Evolutionary conservation across 352 stramenopile genomes (phyloP).

Genomic region (Phytophthora macrochlamydospora): DNA sequence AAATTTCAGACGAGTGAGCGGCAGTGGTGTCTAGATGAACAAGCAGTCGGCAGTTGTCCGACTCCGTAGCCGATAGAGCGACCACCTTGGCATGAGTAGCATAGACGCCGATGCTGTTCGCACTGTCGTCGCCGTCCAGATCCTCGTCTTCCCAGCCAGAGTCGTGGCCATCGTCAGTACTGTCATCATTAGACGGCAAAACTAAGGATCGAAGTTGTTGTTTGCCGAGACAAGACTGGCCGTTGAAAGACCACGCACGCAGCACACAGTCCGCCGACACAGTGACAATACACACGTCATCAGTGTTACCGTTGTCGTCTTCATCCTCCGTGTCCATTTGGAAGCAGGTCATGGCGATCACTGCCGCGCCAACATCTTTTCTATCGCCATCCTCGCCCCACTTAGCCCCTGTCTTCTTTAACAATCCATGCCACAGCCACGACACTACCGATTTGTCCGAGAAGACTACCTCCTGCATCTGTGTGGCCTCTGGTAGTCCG

Average conservation of each 20-base stretch:
- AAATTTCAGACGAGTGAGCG: conserved; percentile 62
- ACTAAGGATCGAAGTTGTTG: conserved; percentile 56
- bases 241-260: conserved; percentile 69
- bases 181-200: conserved; percentile 17
- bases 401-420: conserved; percentile 50
- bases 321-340: conserved; percentile 54
- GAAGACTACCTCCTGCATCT: conserved; percentile 74
- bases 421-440: conserved; percentile 75
- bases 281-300: conserved; percentile 73
- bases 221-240: conserved; percentile 65
- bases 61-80: conserved; percentile 54
- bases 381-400: conserved; percentile 37
- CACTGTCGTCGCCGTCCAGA: conserved; percentile 34
- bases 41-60: conserved; percentile 63
- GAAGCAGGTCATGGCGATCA: conserved; percentile 73
- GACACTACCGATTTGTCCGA: conserved; percentile 68
- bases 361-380: conserved; percentile 29
- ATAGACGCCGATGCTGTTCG: conserved; percentile 31
- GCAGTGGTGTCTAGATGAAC: conserved; percentile 69
- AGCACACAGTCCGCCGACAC: conserved; percentile 73
- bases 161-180: conserved; percentile 15
- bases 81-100: conserved; percentile 65
- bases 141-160: conserved; percentile 43
- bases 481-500: conserved; percentile 47
- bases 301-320: conserved; percentile 31